Evolutionary conservation across 352 stramenopile genomes (phyloP).

Genomic region (Thraustotheca clavata): DNA sequence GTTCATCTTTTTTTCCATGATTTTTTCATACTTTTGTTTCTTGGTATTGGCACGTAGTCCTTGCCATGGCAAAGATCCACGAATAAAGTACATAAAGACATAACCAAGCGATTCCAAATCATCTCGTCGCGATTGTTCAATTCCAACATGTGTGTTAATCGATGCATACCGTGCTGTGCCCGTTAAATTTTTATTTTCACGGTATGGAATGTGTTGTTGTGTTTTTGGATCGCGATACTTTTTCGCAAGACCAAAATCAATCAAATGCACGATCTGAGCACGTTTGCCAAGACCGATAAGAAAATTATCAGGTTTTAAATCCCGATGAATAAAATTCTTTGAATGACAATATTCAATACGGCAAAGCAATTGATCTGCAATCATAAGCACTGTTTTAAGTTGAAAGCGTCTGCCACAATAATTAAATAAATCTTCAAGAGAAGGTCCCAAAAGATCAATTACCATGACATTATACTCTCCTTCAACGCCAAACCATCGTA

Average conservation of each 20-base stretch:
- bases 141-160: conserved; percentile 98
- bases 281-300: conserved; percentile 80
- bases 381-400: conserved; percentile 96
- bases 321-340: conserved; percentile 86
- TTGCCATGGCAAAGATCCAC: conserved; percentile 95
- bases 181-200: conserved; percentile 89
- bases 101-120: conserved; percentile 97
- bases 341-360: conserved; percentile 83
- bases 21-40: conserved; percentile 97
- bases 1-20: conserved; percentile 99
- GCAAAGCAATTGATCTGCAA: conserved; percentile 79
- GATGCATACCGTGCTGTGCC: conserved; percentile 96
- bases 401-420: conserved; percentile 84
- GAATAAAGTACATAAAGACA: conserved; percentile 92
- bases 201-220: conserved; percentile 86
- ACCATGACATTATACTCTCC: conserved; percentile 99
- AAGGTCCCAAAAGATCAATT: conserved; percentile 97
- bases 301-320: conserved; percentile 89
- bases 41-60: conserved; percentile 94
- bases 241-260: conserved; percentile 87
- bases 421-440: conserved; percentile 85
- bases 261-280: conserved; percentile 80
- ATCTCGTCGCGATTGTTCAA: conserved; percentile 96
- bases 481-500: conserved; percentile 99
- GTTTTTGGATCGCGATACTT: conserved; percentile 86